phyloP scores from a whole-genome alignment of 257 asterid species.

The Lithospermum erythrorhizon region DNA sequence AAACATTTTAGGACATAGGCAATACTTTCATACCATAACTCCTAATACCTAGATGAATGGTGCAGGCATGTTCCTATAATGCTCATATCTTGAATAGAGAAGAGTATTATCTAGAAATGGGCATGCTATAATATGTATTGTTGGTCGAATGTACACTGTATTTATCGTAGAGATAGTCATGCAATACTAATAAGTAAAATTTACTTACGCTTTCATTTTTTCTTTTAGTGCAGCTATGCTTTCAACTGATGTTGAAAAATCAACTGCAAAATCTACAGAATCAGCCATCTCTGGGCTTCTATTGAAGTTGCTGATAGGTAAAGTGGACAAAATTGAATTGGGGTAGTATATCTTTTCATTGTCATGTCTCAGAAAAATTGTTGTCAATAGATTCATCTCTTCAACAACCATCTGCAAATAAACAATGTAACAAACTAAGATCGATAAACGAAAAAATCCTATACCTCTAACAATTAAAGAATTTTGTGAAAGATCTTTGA shows the following conservation, averaged over 20 bases:
- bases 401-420: conserved; percentile 24
- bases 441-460: too few species aligned
- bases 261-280: conserved; percentile 52
- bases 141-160: too few species aligned
- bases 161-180: too few species aligned
- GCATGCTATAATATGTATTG: too few species aligned
- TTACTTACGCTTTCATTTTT: conserved; percentile 44
- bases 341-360: conserved; percentile 23
- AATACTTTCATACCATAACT: too few species aligned
- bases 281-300: conserved; percentile 78
- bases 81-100: too few species aligned
- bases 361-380: conserved; percentile 16
- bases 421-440: neutral
- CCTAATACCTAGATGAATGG: too few species aligned
- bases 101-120: too few species aligned
- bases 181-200: neutral
- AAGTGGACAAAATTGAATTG: conserved; percentile 14
- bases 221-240: conserved; percentile 41
- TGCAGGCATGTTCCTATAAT: too few species aligned
- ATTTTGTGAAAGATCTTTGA: too few species aligned
- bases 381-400: conserved; percentile 22
- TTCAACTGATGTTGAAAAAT: conserved; percentile 50
- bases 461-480: too few species aligned
- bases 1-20: too few species aligned
- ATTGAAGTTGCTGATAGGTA: conserved; percentile 21